Percentiles rank a stretch among this genome's conserved stretches.
Evolutionary conservation across 1,284 basidiomycete genomes (phyloP).

Genomic region (Malassezia pachydermatis): DNA sequence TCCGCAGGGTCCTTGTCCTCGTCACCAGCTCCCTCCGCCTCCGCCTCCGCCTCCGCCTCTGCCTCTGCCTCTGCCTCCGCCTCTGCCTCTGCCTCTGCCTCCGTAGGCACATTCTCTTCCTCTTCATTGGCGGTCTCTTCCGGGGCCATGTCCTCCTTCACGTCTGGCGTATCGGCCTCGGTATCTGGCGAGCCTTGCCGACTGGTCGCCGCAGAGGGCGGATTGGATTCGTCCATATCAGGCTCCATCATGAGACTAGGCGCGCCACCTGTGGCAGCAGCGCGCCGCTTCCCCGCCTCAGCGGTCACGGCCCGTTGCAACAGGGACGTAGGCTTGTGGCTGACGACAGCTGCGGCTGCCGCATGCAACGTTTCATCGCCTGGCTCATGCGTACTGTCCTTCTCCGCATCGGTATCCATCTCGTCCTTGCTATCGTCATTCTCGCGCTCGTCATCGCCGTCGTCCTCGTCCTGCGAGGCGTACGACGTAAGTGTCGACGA

Average conservation of each 20-base stretch:
- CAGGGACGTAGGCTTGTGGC: too few species aligned
- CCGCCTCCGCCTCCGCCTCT: conserved; percentile 4
- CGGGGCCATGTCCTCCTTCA: background rate
- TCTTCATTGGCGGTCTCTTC: background rate
- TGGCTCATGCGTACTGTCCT: background rate
- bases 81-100: conserved; percentile 11
- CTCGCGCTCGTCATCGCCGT: conserved; percentile 22
- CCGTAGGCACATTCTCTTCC: background rate
- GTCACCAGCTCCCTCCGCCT: conserved; percentile 4
- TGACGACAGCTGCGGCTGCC: too few species aligned
- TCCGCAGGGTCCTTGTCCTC: conserved; percentile 1
- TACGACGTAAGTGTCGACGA: conserved; percentile 13
- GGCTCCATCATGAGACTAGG: conserved; percentile 30
- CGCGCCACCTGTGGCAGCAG: conserved; percentile 35
- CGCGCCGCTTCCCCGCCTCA: conserved; percentile 27
- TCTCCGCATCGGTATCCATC: background rate
- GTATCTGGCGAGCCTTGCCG: conserved; percentile 24
- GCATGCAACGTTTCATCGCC: background rate
- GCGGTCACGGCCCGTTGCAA: conserved; percentile 14
- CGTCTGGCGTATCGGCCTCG: background rate
- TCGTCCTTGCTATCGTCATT: conserved; percentile 16
- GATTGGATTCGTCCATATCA: conserved; percentile 25
- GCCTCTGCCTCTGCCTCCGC: background rate
- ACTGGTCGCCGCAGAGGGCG: conserved; percentile 27
- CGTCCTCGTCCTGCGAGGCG: conserved; percentile 23